Percentiles rank a stretch among this genome's conserved stretches.
Conservation (phyloP, 257 asterid species). For the Solanum dulcamara region DNA sequence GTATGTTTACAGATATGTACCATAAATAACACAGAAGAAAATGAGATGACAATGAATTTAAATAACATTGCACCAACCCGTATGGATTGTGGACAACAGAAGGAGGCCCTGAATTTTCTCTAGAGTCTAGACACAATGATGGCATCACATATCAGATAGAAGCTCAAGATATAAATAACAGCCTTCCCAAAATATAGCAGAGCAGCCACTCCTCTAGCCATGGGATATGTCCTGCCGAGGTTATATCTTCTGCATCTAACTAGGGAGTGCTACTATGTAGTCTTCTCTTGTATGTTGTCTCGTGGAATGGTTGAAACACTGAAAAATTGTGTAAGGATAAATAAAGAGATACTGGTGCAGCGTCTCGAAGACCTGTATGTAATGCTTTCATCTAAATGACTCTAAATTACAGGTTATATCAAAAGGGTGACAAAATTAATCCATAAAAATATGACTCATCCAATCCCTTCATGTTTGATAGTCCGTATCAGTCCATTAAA, state of each 20-base stretch:
- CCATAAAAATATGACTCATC: neutral
- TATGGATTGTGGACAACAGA: neutral
- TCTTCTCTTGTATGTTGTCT: neutral
- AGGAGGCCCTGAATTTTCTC: neutral
- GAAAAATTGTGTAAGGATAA: neutral
- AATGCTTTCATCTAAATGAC: neutral
- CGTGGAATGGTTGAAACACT: neutral
- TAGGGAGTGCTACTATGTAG: neutral
- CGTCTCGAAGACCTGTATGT: neutral
- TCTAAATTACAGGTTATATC: neutral
- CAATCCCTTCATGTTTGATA: neutral
- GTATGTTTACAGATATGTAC: neutral
- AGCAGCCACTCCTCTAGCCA: neutral
- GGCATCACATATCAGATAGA: neutral
- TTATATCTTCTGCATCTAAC: neutral
- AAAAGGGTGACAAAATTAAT: neutral
- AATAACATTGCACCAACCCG: neutral
- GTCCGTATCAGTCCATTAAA: neutral
- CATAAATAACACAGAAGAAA: neutral
- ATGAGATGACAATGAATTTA: neutral
- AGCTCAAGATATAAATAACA: neutral
- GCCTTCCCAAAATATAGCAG: neutral
- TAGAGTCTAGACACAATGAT: neutral
- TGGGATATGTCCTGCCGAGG: neutral
- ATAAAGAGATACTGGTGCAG: neutral